Evolutionary conservation across 495 filamentous ascomycete genomes (phyloP), one percentile per base, ranked within the genome.

Genomic region (Pseudotulostoma volvatum): DNA sequence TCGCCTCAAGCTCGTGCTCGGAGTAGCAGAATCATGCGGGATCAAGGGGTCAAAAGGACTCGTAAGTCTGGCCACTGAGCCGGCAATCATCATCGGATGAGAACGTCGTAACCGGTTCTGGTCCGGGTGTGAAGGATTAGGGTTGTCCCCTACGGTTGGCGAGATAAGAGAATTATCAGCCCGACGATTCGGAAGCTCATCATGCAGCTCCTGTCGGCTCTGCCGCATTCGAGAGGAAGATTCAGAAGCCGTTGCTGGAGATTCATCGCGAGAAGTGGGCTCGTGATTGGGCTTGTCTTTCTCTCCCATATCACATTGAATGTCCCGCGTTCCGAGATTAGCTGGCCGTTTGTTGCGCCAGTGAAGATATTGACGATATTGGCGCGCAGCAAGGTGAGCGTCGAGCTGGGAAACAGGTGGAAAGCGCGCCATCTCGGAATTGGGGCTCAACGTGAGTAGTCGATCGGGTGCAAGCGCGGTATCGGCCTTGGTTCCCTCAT

Each of bases 331-430:
- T 9, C 21, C 25, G 25, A 3, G 5, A 32, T 19, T 4, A n/a
- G n/a, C 5, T n/a, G n/a, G n/a, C 11, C 17, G 13, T 19, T 1
- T 7, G 16, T 7, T 17, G 17, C 8, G 13, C n/a, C 15, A 17
- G 16, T 5, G 33, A 42, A 32, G 40, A 19, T n/a, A n/a, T n/a
- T n/a, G n/a, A 9, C 39, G 39, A 15, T 40, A 46, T 23, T 52
- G 53, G 2, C 43, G 47, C 16, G 61, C 53, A 11, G 60, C 32
- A 20, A 60, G 45, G 28, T 60, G 61, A 2, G 63, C 63, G 37
- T 65, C 61, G 3, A 58, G 35, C 28, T 67, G 63, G 15, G 61
- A 67, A 9, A 67, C 56, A 15, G 63, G 63, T 15, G 63, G 63
- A 40, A 65, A 67, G 1, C 52, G 55, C 15, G 39, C 53, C 40